These are phyloP conservation scores for Echeveria elegans DNA, from an alignment of 164 flowering plant genomes.

Conservation along the genomic window DNA sequence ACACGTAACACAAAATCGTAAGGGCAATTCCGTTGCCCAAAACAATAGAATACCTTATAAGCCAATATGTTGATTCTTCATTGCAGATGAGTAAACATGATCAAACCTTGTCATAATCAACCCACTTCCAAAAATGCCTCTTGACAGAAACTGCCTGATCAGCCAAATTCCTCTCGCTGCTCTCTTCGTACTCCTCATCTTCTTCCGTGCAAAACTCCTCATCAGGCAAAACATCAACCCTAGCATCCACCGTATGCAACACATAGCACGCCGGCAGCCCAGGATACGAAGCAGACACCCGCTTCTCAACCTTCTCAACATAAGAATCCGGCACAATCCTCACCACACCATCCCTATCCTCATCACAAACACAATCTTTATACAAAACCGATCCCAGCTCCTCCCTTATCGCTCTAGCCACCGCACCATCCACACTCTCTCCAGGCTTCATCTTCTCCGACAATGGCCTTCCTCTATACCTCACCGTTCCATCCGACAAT, in stretches of 20 bases:
- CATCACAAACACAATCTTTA: background rate
- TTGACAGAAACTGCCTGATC: slow-evolving; percentile 55
- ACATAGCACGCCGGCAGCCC: slow-evolving; percentile 86
- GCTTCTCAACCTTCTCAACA: slow-evolving; percentile 59
- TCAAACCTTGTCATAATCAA: slow-evolving; percentile 29
- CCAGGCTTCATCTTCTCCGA: slow-evolving; percentile 94
- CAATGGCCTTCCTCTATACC: slow-evolving; percentile 53
- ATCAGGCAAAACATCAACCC: slow-evolving; percentile 73
- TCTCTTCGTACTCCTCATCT: slow-evolving; percentile 43
- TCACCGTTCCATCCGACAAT: slow-evolving; percentile 56
- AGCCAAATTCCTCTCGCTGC: slow-evolving; percentile 20
- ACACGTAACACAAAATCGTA: background rate
- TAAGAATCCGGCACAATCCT: slow-evolving; percentile 55
- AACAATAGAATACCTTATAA: background rate
- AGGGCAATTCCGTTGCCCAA: background rate
- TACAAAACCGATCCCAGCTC: slow-evolving; percentile 57
- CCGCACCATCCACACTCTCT: slow-evolving; percentile 58
- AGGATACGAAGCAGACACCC: slow-evolving; percentile 73
- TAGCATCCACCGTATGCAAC: slow-evolving; percentile 66
- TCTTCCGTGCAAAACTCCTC: slow-evolving; percentile 75
- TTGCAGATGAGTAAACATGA: slow-evolving; percentile 4
- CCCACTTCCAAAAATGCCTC: slow-evolving; percentile 92
- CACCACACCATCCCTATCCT: slow-evolving; percentile 18
- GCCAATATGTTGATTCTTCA: background rate
- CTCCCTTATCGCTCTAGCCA: slow-evolving; percentile 56